Evolutionary conservation across 2,329 filamentous ascomycete species (phyloP).

Genomic region (Phyllosticta paracitricarpa): DNA sequence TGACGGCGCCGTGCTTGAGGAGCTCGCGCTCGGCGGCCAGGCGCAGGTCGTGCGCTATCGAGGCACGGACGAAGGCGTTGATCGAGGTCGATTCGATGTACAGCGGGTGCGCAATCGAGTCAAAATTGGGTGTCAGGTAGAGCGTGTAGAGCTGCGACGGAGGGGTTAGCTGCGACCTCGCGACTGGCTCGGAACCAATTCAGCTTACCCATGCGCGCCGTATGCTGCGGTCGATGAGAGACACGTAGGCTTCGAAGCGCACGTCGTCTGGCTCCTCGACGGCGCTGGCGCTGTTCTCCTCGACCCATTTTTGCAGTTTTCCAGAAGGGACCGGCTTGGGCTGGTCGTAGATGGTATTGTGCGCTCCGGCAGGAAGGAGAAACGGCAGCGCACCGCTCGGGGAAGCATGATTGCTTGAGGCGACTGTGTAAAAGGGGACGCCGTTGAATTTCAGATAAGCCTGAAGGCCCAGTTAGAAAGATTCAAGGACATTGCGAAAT

Average conservation of each 20-base stretch:
- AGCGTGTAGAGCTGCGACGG: slow-evolving; percentile 57
- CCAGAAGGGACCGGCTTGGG: slow-evolving; percentile 45
- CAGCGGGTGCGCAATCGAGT: slow-evolving; percentile 54
- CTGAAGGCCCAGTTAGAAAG: slow-evolving; percentile 36
- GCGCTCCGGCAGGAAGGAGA: slow-evolving; percentile 48
- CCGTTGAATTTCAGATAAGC: slow-evolving; percentile 71
- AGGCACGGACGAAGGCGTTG: slow-evolving; percentile 51
- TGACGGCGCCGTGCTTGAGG: slow-evolving; percentile 49
- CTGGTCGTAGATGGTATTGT: slow-evolving; percentile 21
- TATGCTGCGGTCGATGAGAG: slow-evolving; percentile 66
- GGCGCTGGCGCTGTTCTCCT: slow-evolving; percentile 29
- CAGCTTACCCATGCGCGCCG: slow-evolving; percentile 69
- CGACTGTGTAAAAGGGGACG: slow-evolving; percentile 54
- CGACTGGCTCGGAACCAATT: slow-evolving; percentile 8
- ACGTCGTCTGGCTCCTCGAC: slow-evolving; percentile 40
- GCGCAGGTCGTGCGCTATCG: slow-evolving; percentile 57
- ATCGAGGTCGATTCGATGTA: slow-evolving; percentile 58
- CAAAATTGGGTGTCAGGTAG: slow-evolving; percentile 66
- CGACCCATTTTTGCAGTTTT: slow-evolving; percentile 60
- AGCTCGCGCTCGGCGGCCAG: slow-evolving; percentile 66
- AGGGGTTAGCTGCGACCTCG: slow-evolving; percentile 8
- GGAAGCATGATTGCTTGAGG: slow-evolving; percentile 88
- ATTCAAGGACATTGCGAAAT: neutral
- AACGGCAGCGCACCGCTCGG: slow-evolving; percentile 84
- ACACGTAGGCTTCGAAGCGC: slow-evolving; percentile 64